phyloP scores from a whole-genome alignment of 164 flowering plant species.

The Liquidambar formosana region DNA sequence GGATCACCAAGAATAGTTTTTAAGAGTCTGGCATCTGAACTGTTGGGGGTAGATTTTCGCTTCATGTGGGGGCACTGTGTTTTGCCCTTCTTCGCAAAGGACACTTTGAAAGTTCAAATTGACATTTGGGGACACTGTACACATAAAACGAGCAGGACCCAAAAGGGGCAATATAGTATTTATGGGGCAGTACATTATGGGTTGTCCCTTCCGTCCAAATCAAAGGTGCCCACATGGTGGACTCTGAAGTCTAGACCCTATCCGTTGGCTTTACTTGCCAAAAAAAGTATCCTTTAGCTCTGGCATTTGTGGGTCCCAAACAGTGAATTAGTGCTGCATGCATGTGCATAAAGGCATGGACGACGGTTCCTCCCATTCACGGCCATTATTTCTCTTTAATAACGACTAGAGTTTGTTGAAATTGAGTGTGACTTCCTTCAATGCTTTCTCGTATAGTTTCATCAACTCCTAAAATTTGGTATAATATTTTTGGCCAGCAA shows the following conservation, averaged over 20 bases:
- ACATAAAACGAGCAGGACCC: background rate
- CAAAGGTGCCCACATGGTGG: background rate
- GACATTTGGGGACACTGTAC: background rate
- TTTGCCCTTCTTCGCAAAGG: too few relatives aligned
- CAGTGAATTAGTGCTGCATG: constrained; percentile 5
- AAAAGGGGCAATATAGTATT: constrained; percentile 2
- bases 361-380: constrained; percentile 19
- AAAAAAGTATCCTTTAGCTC: too few relatives aligned
- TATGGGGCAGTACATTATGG: background rate
- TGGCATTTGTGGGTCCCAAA: constrained; percentile 13
- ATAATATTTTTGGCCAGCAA: too few relatives aligned
- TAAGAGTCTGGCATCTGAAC: too few relatives aligned
- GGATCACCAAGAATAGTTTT: too few relatives aligned
- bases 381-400: constrained; percentile 7
- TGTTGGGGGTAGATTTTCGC: too few relatives aligned
- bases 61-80: too few relatives aligned
- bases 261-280: too few relatives aligned
- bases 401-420: constrained; percentile 3
- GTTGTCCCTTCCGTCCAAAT: constrained; percentile 4
- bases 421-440: constrained; percentile 3
- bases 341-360: constrained; percentile 29
- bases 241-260: background rate
- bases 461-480: background rate
- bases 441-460: background rate
- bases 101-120: background rate